These are phyloP conservation scores for Aspergillus steynii DNA, from an alignment of 495 filamentous ascomycete genomes.

Conservation along the genomic window DNA sequence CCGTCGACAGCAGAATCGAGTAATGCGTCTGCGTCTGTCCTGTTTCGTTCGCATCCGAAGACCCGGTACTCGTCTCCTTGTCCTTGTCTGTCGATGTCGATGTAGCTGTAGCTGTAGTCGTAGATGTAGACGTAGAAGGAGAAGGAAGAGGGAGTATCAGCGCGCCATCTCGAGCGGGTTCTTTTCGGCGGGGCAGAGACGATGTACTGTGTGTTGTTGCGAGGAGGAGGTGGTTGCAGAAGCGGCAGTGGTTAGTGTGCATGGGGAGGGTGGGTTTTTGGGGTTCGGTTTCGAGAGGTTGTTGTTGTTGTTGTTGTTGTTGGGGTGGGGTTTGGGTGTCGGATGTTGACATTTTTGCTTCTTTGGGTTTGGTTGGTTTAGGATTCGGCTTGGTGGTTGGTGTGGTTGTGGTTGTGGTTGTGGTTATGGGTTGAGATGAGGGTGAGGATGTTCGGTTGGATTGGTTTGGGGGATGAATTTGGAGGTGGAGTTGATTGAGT, in stretches of 20 bases:
- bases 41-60: not conserved
- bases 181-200: slow-evolving; percentile 53
- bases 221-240: slow-evolving; percentile 71
- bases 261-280: slow-evolving; percentile 33
- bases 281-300: too few relatives aligned
- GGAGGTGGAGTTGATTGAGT: too few relatives aligned
- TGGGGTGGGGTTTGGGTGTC: slow-evolving; percentile 6
- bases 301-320: not conserved
- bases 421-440: too few relatives aligned
- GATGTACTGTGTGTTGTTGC: slow-evolving; percentile 59
- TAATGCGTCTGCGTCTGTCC: slow-evolving; percentile 31
- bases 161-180: slow-evolving; percentile 27
- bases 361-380: too few relatives aligned
- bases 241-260: slow-evolving; percentile 70
- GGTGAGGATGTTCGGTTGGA: too few relatives aligned
- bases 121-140: not conserved
- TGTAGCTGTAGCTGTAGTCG: not conserved
- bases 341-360: not conserved
- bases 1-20: slow-evolving; percentile 51
- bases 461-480: too few relatives aligned
- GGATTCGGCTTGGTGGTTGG: too few relatives aligned
- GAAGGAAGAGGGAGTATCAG: slow-evolving; percentile 29
- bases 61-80: not conserved
- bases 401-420: too few relatives aligned
- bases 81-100: slow-evolving; percentile 1